phyloP scores from a whole-genome alignment of 768 basidiomycete genomes.

The Boletus vermiculosoides region DNA sequence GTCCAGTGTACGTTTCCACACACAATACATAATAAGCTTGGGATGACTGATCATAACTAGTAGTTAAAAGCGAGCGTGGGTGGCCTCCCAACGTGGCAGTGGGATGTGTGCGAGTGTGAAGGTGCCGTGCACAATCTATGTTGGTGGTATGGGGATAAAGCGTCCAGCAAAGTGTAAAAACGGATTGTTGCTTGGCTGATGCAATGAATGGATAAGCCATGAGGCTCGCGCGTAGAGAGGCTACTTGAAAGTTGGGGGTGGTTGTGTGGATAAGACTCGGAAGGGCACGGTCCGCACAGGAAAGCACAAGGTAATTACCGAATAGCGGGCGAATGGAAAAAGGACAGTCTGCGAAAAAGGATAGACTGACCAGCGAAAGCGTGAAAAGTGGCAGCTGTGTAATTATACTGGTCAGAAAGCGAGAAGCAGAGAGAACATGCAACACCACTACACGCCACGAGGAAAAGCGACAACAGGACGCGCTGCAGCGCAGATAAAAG shows the following conservation, averaged over 20 bases:
- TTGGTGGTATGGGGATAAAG: slow-evolving; percentile 19
- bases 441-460: slow-evolving; percentile 31
- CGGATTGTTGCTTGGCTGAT: slow-evolving; percentile 19
- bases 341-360: slow-evolving; percentile 24
- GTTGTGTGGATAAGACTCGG: slow-evolving; percentile 17
- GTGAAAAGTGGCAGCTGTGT: slow-evolving; percentile 29
- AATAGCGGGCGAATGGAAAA: slow-evolving; percentile 26
- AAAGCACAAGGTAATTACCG: slow-evolving; percentile 31
- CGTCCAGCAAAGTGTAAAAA: slow-evolving; percentile 25
- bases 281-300: slow-evolving; percentile 19
- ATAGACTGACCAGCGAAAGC: slow-evolving; percentile 23
- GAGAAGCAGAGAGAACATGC: slow-evolving; percentile 29
- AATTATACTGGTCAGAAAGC: slow-evolving; percentile 30
- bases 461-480: slow-evolving; percentile 30
- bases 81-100: slow-evolving; percentile 3
- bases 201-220: slow-evolving; percentile 29
- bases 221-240: slow-evolving; percentile 17
- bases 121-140: slow-evolving; percentile 10
- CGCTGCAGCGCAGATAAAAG: slow-evolving; percentile 28
- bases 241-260: slow-evolving; percentile 21
- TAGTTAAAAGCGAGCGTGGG: slow-evolving; percentile 24
- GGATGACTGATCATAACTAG: slow-evolving; percentile 6
- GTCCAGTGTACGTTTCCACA: slow-evolving; percentile 30
- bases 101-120: slow-evolving; percentile 1
- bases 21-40: slow-evolving; percentile 24